Conservation (phyloP, 345 rosid species). For the Citrus glauca region DNA sequence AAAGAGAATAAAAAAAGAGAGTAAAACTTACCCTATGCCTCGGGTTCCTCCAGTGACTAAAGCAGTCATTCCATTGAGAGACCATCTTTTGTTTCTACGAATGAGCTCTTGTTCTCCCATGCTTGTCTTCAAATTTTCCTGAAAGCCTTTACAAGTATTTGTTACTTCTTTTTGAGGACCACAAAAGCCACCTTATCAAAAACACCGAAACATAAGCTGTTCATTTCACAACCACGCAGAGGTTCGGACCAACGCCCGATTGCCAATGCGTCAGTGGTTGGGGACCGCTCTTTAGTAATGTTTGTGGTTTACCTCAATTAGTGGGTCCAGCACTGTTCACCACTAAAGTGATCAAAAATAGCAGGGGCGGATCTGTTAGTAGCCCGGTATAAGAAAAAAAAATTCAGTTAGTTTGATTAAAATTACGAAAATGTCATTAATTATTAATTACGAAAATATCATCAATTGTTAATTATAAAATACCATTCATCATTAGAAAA, state of each 20-base stretch:
- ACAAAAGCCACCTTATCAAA: background rate
- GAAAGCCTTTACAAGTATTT: background rate
- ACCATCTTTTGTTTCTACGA: conserved; percentile 14
- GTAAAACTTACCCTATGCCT: conserved; percentile 15
- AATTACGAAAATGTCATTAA: no score
- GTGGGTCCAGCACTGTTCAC: background rate
- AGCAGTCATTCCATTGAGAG: conserved; percentile 24
- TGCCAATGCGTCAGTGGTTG: no score
- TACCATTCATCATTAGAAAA: no score
- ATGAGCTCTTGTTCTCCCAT: conserved; percentile 6
- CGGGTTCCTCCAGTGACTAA: conserved; percentile 28
- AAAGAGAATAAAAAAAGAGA: background rate
- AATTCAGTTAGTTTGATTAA: no score
- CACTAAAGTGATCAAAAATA: background rate
- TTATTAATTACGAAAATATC: no score
- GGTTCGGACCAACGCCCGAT: background rate
- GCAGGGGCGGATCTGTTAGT: no score
- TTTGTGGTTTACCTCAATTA: background rate
- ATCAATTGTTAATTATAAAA: no score
- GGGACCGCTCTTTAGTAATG: no score
- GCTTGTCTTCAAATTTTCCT: no score
- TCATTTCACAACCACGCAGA: background rate
- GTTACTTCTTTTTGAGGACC: no score
- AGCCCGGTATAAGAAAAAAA: no score
- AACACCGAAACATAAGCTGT: background rate